A percentile compares a stretch with the other conserved stretches of the same genome.
These are phyloP conservation scores for Neolentinus lepideus DNA, from an alignment of 1,284 basidiomycete genomes.

Conservation along the genomic window DNA sequence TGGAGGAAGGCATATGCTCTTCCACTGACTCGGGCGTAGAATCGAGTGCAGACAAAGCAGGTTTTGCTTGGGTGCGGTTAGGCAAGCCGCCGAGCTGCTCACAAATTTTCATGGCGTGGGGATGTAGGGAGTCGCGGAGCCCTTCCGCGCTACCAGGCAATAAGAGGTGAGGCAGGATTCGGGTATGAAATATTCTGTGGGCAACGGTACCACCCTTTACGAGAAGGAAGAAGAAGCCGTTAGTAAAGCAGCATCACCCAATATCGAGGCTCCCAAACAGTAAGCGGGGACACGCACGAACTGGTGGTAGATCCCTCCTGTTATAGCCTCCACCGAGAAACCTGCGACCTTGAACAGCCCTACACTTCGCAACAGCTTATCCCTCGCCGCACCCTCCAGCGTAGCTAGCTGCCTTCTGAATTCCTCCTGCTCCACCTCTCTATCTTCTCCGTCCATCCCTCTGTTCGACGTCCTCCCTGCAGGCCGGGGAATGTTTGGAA, in stretches of 20 bases:
- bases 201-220: conserved; percentile 51
- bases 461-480: conserved; percentile 10
- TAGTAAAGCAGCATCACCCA: conserved; percentile 74
- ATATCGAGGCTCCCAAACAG: background rate
- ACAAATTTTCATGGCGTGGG: conserved; percentile 35
- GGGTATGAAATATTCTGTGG: conserved; percentile 62
- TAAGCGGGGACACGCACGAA: conserved; percentile 40
- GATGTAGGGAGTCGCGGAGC: conserved; percentile 45
- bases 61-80: background rate
- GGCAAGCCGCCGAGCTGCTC: conserved; percentile 39
- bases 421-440: background rate
- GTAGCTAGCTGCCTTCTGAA: background rate
- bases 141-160: conserved; percentile 34
- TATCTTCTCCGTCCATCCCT: conserved; percentile 6
- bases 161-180: conserved; percentile 51
- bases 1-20: background rate
- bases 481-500: conserved; percentile 33
- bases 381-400: background rate
- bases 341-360: conserved; percentile 76
- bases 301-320: conserved; percentile 73
- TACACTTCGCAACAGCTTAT: conserved; percentile 23
- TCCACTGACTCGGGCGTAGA: too few relatives aligned
- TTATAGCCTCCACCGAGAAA: conserved; percentile 65
- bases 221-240: conserved; percentile 33
- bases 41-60: too few relatives aligned